These are phyloP conservation scores for Arctium lappa DNA, from an alignment of 129 eudicot species.

Conservation along the genomic window DNA sequence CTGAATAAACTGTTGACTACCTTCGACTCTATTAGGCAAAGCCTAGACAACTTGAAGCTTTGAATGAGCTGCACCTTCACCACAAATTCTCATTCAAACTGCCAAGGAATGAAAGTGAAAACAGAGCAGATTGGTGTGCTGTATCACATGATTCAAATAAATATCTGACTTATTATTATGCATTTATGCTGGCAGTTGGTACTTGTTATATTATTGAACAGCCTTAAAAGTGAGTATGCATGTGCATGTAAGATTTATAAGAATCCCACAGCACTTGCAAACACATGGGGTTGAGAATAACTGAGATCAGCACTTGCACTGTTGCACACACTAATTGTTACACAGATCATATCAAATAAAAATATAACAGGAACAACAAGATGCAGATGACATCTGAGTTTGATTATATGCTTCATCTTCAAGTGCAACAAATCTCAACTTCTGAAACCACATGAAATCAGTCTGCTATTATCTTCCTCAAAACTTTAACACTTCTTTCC, in stretches of 20 bases:
- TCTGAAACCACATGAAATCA: slow-evolving; percentile 3
- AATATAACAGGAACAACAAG: background rate
- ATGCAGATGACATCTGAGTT: slow-evolving; percentile 8
- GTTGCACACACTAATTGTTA: slow-evolving; percentile 3
- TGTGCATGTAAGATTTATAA: slow-evolving; percentile 26
- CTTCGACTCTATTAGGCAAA: background rate
- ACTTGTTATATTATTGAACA: slow-evolving; percentile 15
- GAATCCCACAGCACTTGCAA: slow-evolving; percentile 13
- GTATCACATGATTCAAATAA: slow-evolving; percentile 30
- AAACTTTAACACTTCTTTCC: background rate
- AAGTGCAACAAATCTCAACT: slow-evolving; percentile 16
- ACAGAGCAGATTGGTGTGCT: slow-evolving; percentile 20
- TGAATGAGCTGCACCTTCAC: slow-evolving; percentile 4
- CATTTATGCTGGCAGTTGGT: slow-evolving; percentile 11
- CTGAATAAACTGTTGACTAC: background rate
- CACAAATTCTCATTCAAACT: background rate
- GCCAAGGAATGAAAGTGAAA: background rate
- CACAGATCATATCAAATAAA: slow-evolving; percentile 13
- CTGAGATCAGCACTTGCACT: slow-evolving; percentile 13
- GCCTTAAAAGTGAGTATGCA: slow-evolving; percentile 15
- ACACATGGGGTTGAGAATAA: slow-evolving; percentile 28
- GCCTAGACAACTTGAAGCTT: background rate
- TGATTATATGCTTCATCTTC: background rate
- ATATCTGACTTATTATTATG: slow-evolving; percentile 17
- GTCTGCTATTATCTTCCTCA: slow-evolving; percentile 6